A percentile compares a stretch with the other conserved stretches of the same genome.
phyloP scores from a whole-genome alignment of 768 basidiomycete genomes.

The Kwoniella sp. region DNA sequence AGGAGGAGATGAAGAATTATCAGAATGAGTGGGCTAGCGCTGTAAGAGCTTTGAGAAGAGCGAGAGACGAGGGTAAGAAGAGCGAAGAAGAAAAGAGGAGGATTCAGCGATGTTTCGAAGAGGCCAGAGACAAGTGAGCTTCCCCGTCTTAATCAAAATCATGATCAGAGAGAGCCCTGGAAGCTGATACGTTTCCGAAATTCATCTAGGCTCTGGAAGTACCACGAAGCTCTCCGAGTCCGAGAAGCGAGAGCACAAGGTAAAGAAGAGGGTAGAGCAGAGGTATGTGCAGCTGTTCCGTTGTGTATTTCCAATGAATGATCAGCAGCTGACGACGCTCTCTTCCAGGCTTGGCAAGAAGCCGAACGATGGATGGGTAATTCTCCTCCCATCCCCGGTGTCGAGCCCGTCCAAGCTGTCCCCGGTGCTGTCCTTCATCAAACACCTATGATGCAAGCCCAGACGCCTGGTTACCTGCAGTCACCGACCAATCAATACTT shows the following conservation, averaged over 20 bases:
- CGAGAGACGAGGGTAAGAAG: constrained; percentile 51
- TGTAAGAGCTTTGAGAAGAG: constrained; percentile 48
- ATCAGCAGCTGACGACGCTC: constrained; percentile 11
- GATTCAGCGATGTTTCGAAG: constrained; percentile 46
- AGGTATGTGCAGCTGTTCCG: constrained; percentile 34
- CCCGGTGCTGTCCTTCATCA: constrained; percentile 41
- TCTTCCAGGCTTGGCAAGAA: constrained; percentile 50
- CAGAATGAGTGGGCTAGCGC: constrained; percentile 51
- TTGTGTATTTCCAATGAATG: background rate
- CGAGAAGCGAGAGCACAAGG: constrained; percentile 51
- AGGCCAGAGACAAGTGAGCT: constrained; percentile 50
- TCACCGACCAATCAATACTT: constrained; percentile 13
- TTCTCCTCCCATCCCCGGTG: constrained; percentile 49
- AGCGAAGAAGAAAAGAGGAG: constrained; percentile 52
- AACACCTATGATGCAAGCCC: constrained; percentile 28
- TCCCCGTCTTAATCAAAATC: background rate
- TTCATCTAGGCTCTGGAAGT: constrained; percentile 20
- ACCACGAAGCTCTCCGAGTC: constrained; percentile 49
- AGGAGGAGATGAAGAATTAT: constrained; percentile 46
- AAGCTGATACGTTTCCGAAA: background rate
- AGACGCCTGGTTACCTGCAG: constrained; percentile 11
- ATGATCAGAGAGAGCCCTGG: no score
- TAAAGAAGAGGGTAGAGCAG: constrained; percentile 50
- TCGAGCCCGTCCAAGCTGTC: constrained; percentile 45
- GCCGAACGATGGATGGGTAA: constrained; percentile 54